These are phyloP conservation scores for Paramarasmius palmivorus DNA, from an alignment of 1,284 basidiomycete species.

Conservation along the genomic window DNA sequence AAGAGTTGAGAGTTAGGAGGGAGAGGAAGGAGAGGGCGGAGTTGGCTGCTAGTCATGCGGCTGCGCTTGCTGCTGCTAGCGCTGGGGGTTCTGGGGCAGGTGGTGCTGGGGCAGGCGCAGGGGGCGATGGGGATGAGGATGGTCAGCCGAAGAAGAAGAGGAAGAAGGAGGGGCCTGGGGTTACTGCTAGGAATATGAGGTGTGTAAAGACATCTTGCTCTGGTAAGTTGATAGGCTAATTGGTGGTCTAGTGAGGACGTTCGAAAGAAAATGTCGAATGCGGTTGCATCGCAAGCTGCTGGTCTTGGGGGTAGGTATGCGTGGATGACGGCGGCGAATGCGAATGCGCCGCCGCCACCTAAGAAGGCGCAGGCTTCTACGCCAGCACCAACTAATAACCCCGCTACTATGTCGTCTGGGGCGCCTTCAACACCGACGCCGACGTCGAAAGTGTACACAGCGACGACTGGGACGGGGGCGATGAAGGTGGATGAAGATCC, in stretches of 20 bases:
- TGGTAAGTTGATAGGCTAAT: too few species aligned
- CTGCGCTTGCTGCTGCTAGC: slow-evolving; percentile 58
- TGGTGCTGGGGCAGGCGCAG: slow-evolving; percentile 55
- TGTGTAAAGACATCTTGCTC: too few species aligned
- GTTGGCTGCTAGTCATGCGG: slow-evolving; percentile 64
- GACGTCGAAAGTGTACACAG: slow-evolving; percentile 68
- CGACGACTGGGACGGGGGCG: slow-evolving; percentile 44
- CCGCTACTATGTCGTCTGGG: slow-evolving; percentile 34
- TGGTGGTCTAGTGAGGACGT: slow-evolving; percentile 58
- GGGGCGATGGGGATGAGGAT: slow-evolving; percentile 36
- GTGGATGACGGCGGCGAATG: slow-evolving; percentile 77
- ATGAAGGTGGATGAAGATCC: slow-evolving; percentile 50
- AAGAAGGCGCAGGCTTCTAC: slow-evolving; percentile 36
- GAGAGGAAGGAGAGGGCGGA: slow-evolving; percentile 76
- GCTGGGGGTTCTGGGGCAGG: slow-evolving; percentile 33
- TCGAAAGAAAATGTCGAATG: slow-evolving; percentile 86
- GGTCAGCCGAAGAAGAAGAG: slow-evolving; percentile 77
- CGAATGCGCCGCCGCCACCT: slow-evolving; percentile 41
- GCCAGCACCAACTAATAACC: slow-evolving; percentile 24
- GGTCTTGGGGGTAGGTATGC: slow-evolving; percentile 78
- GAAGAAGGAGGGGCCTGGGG: slow-evolving; percentile 81
- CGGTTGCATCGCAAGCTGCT: slow-evolving; percentile 84
- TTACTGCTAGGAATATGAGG: slow-evolving; percentile 83
- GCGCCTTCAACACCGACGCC: slow-evolving; percentile 33
- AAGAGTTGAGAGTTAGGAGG: slow-evolving; percentile 70